Evolutionary conservation across 2,329 filamentous ascomycete species (phyloP).

Genomic region (Thielaviopsis populi): DNA sequence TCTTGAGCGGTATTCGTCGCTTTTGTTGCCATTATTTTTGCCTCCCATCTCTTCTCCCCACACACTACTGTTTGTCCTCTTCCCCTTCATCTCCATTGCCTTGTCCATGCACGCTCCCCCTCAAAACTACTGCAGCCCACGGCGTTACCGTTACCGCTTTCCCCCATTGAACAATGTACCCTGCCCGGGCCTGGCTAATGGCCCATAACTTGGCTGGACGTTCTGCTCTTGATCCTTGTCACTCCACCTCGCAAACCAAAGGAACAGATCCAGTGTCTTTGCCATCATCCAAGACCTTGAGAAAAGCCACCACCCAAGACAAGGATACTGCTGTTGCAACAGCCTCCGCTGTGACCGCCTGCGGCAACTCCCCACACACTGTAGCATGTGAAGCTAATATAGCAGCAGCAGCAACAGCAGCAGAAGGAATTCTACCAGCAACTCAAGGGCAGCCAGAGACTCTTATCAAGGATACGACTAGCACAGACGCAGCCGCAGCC

Average conservation of each 20-base stretch:
- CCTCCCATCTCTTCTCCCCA: neutral
- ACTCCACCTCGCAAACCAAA: constrained; percentile 7
- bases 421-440: constrained; percentile 6
- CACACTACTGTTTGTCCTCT: neutral
- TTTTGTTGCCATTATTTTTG: neutral
- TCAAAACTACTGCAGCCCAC: constrained; percentile 1
- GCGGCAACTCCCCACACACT: neutral
- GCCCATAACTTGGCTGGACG: neutral
- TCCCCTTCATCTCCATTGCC: neutral
- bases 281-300: constrained; percentile 3
- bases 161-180: constrained; percentile 1
- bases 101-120: neutral
- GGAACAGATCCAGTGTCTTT: constrained; percentile 2
- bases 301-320: neutral
- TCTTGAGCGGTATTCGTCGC: neutral
- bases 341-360: constrained; percentile 4
- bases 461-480: constrained; percentile 4
- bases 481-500: constrained; percentile 8
- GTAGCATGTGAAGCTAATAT: neutral
- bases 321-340: neutral
- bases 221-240: constrained; percentile 9
- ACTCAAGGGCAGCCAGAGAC: neutral
- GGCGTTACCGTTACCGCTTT: neutral
- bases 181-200: constrained; percentile 5
- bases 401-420: neutral